Base-by-base conservation (phyloP, 306 rosid genomes). In the Mimosa bimucronata region DNA sequence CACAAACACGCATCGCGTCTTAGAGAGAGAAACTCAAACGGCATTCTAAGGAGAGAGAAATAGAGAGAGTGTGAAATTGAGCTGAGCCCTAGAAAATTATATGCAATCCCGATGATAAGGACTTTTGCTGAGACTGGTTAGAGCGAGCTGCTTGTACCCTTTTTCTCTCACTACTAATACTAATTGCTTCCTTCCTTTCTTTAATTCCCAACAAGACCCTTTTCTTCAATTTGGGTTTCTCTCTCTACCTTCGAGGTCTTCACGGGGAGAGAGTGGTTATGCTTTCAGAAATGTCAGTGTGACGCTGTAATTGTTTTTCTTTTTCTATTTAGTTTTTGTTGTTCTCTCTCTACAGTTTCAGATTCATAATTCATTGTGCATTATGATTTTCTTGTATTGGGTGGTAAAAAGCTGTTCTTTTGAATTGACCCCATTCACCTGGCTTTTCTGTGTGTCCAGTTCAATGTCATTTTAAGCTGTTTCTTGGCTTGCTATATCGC, bases 81-180 rank as follows among this genome's bases (percentile, higher is more conserved):
- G 70, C 61, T 65, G 28, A 80, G 85, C 81, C 87, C 92, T 88
- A 79, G 82, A 87, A 86, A 79, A 67, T 23, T 75, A 75, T 75
- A 75, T 80, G 90, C 89, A 89, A 83, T 77, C 66, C 64, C 82
- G 97, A 92, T 88, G 97, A 92, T 88, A 88, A 85, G 90, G 92
- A 89, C 93, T 76, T 79, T 66, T 88, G 94, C 89, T 73, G 77
- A 60, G 82, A 77, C 26, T 34, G 38, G 38, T 34, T 79, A 81
- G 78, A 48, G 73, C 23, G 45, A 74, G 14, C 69, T 40, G 45
- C 37, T 7, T 71, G 34, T 77, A 45, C 55, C 57, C 18, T 30
- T 50, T 52, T 71, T 68, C 77, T 65, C 53, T 64, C 74, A 57
- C 79, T 62, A 44, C 50, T 86, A n/a, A 21, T 11, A 83, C 84